phyloP scores from a whole-genome alignment of 1,284 basidiomycete genomes.

The Melampsora americana region DNA sequence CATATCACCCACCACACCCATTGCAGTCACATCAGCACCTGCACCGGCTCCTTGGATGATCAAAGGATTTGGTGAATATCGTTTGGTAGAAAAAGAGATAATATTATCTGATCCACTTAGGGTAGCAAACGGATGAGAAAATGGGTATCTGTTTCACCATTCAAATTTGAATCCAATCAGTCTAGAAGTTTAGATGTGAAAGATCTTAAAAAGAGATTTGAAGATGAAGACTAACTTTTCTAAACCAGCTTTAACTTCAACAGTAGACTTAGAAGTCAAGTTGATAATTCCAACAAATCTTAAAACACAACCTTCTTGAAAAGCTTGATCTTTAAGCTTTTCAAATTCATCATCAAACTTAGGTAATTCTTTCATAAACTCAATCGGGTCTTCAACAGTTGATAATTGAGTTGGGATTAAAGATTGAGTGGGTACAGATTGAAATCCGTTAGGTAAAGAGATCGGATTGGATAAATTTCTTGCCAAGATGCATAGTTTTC shows the following conservation, averaged over 20 bases:
- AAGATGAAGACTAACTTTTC: conserved; percentile 67
- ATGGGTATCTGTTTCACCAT: conserved; percentile 66
- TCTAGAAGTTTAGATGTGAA: background rate
- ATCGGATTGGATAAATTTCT: conserved; percentile 62
- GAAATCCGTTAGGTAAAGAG: conserved; percentile 66
- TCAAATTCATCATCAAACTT: conserved; percentile 81
- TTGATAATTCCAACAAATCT: conserved; percentile 95
- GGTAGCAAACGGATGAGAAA: conserved; percentile 87
- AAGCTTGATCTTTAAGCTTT: conserved; percentile 71
- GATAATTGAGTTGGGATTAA: conserved; percentile 76
- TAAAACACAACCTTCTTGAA: conserved; percentile 73
- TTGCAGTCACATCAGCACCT: conserved; percentile 93
- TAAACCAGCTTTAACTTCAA: conserved; percentile 77
- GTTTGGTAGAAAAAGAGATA: conserved; percentile 89
- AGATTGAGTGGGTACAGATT: conserved; percentile 75
- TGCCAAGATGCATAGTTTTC: conserved; percentile 92
- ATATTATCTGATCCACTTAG: conserved; percentile 96
- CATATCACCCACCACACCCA: conserved; percentile 84
- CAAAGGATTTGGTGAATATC: conserved; percentile 70
- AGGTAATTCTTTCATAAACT: conserved; percentile 75
- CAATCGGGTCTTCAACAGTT: conserved; percentile 63
- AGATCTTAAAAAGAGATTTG: background rate
- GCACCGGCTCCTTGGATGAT: conserved; percentile 94
- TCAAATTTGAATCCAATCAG: background rate
- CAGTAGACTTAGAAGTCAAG: conserved; percentile 60